A percentile compares a stretch with the other conserved stretches of the same genome.
phyloP scores from a whole-genome alignment of 2,329 filamentous ascomycete genomes.

The Microsporum canis region DNA sequence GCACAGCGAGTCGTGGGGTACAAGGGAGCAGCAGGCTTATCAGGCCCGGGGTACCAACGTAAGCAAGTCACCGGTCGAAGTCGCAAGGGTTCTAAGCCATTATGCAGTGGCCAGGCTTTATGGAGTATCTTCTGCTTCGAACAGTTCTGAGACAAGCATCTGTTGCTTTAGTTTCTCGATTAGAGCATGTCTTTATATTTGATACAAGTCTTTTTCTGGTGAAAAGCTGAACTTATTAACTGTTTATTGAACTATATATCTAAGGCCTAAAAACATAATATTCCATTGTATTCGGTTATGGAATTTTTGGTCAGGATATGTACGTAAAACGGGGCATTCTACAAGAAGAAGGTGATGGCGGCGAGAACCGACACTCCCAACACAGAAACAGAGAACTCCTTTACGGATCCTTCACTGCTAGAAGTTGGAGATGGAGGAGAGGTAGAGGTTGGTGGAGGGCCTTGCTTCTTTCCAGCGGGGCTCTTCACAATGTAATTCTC shows the following conservation, averaged over 20 bases:
- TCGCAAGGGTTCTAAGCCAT: not conserved
- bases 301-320: not conserved
- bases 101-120: not conserved
- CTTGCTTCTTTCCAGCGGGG: not conserved
- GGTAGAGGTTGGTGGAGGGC: not conserved
- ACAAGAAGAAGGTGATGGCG: not conserved
- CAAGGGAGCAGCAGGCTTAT: not conserved
- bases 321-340: not conserved
- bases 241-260: not conserved
- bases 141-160: not conserved
- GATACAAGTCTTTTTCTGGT: not conserved
- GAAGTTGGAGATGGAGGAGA: not conserved
- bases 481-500: conserved; percentile 37
- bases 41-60: not conserved
- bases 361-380: not conserved
- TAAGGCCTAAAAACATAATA: not conserved
- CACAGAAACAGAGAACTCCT: not conserved
- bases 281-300: not conserved
- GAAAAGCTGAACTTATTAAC: not conserved
- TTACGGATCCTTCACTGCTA: not conserved
- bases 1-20: not conserved
- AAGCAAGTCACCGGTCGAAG: not conserved
- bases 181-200: not conserved
- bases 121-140: not conserved
- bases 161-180: not conserved